Percentiles rank a stretch among this genome's conserved stretches.
These are phyloP conservation scores for Pouteria glomerata DNA, from an alignment of 148 eudicot species.

Conservation along the genomic window DNA sequence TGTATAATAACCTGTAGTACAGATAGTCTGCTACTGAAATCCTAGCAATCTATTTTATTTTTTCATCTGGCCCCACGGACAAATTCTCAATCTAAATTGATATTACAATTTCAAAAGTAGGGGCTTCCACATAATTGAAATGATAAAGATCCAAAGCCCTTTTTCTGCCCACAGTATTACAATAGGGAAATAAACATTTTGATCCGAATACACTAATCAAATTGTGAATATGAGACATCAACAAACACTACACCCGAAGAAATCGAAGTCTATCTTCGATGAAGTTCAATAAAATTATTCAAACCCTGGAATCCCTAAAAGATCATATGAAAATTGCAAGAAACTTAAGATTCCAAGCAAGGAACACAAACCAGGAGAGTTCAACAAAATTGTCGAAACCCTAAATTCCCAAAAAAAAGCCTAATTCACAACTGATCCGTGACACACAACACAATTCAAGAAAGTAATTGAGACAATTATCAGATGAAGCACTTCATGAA, in stretches of 20 bases:
- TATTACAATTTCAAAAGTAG: no score
- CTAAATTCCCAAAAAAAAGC: not conserved
- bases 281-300: not conserved
- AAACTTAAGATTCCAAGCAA: not conserved
- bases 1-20: not conserved
- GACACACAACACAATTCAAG: no score
- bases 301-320: not conserved
- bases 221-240: not conserved
- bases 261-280: not conserved
- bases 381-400: no score
- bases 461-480: not conserved
- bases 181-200: not conserved
- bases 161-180: not conserved
- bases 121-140: not conserved
- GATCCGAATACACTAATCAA: not conserved
- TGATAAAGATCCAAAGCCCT: no score
- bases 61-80: not conserved
- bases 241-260: not conserved
- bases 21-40: not conserved
- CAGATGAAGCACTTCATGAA: no score
- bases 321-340: no score
- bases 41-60: not conserved
- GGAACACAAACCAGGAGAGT: not conserved
- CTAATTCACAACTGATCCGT: no score
- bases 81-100: no score